Evolutionary conservation across 2,329 filamentous ascomycete genomes (phyloP), one percentile per base, ranked within the genome.

Genomic region (Plectosphaerella plurivora): DNA sequence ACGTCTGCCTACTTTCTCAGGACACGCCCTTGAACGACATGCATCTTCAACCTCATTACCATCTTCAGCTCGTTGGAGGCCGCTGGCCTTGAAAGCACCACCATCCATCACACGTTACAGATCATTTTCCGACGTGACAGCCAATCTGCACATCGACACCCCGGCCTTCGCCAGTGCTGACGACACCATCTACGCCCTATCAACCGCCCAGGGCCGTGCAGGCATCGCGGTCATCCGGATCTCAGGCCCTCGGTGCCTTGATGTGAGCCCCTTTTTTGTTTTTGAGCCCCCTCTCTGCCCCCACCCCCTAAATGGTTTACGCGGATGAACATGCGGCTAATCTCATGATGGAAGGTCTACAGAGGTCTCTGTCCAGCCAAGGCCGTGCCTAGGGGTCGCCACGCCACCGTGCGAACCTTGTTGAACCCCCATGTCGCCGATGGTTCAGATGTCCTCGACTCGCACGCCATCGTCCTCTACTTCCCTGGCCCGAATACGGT

Each of bases 211-310:
- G 11, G 94, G 93, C 1, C 85, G 85, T 65, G 91, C 91, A 44
- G 94, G 91, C 1, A 96, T 99, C 65, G 93, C 93, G 2, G 86
- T 97, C 36, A 84, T 97, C 50, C 84, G 94, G 14, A 78, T 96
- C 24, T 97, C 94, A 5, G 94, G 94, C 0, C 80, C 88, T 25
- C 83, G 84, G 45, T 93, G 88, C 68, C 69, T 81, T 54, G 75
- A 85, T 62, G 86, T 90, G 74, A 61, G 71, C 28, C 10, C 57
- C 57, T 3, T 20, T 41, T 41, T n/a, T n/a, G n/a, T 4, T 33
- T 33, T 33, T 33, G 28, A 9, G 28, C 28, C 28, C 28, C 28
- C 28, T 33, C 28, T 33, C 28, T 33, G 28, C 28, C 28, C 28
- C 28, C 24, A 18, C 37, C 25, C 12, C n/a, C 10, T n/a, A 33